phyloP scores from a whole-genome alignment of 1,284 basidiomycete genomes.

The Kalmanozyma brasiliensis region DNA sequence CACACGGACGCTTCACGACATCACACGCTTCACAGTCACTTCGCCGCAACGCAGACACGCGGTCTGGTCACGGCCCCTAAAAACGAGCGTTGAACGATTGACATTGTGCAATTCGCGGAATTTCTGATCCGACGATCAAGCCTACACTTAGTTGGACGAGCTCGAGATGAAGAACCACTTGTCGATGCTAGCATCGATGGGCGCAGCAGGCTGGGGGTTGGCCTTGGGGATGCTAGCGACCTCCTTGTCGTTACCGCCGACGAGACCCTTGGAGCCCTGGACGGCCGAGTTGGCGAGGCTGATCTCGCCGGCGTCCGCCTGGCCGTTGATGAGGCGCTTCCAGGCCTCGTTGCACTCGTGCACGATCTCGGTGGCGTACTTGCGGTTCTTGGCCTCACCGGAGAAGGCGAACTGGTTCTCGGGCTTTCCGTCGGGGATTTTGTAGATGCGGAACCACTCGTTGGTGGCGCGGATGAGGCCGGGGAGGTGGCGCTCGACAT shows the following conservation, averaged over 20 bases:
- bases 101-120: too few relatives aligned
- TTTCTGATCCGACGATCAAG: too few relatives aligned
- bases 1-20: too few relatives aligned
- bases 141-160: slow-evolving; percentile 44
- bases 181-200: slow-evolving; percentile 67
- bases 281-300: slow-evolving; percentile 74
- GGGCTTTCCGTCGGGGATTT: slow-evolving; percentile 94
- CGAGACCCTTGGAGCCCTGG: slow-evolving; percentile 79
- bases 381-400: slow-evolving; percentile 96
- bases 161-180: slow-evolving; percentile 68
- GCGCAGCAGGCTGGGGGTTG: slow-evolving; percentile 70
- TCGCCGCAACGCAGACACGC: too few relatives aligned
- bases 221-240: slow-evolving; percentile 81
- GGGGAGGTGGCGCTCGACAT: slow-evolving; percentile 97
- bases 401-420: slow-evolving; percentile 99
- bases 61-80: too few relatives aligned
- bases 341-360: slow-evolving; percentile 99
- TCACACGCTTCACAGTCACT: too few relatives aligned
- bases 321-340: slow-evolving; percentile 90
- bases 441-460: slow-evolving; percentile 89
- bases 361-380: slow-evolving; percentile 98
- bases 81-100: too few relatives aligned
- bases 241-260: slow-evolving; percentile 73
- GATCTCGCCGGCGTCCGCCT: slow-evolving; percentile 69
- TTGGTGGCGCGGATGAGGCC: slow-evolving; percentile 86